These are phyloP conservation scores for Leccinellum rugosiceps DNA, from an alignment of 768 basidiomycete species.

Conservation along the genomic window DNA sequence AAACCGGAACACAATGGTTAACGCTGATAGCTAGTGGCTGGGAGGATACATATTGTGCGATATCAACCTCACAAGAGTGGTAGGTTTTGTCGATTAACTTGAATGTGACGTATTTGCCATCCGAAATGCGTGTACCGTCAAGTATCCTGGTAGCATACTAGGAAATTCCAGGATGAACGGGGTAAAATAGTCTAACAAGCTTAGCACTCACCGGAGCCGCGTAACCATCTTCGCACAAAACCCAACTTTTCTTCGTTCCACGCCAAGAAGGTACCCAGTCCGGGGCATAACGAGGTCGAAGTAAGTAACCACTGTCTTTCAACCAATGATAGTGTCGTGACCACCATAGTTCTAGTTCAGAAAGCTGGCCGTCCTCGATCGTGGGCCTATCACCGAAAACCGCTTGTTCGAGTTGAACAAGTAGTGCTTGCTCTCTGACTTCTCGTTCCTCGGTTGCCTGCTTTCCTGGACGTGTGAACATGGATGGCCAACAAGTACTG, in stretches of 20 bases:
- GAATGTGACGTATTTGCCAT: constrained; percentile 29
- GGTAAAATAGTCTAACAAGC: neutral
- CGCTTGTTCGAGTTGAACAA: neutral
- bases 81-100: constrained; percentile 21
- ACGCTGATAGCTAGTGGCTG: neutral
- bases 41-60: constrained; percentile 22
- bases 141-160: constrained; percentile 15
- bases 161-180: constrained; percentile 11
- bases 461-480: neutral
- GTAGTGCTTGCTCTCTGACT: neutral
- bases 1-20: constrained; percentile 37
- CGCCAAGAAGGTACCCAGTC: constrained; percentile 23
- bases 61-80: constrained; percentile 30
- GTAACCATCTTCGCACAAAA: constrained; percentile 1
- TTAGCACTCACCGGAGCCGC: constrained; percentile 2
- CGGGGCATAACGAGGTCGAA: constrained; percentile 20
- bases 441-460: neutral
- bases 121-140: constrained; percentile 29
- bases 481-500: neutral
- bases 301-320: constrained; percentile 12
- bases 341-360: constrained; percentile 15
- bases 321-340: constrained; percentile 11
- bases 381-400: neutral
- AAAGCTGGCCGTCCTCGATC: neutral
- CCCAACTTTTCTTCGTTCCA: neutral